Conservation (phyloP, 345 rosid species). For the Xanthoceras sorbifolium region DNA sequence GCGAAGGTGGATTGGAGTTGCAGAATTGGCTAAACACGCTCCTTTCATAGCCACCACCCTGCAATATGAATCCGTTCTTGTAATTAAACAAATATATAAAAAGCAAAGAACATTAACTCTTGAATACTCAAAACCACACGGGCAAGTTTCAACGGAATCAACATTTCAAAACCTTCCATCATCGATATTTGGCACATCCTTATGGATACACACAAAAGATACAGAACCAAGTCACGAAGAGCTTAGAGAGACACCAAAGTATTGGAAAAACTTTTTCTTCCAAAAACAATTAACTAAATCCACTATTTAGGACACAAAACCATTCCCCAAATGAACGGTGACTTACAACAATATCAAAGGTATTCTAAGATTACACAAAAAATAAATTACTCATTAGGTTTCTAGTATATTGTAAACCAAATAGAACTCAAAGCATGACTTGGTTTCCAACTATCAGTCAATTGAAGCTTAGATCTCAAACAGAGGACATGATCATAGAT, state of each 20-base stretch:
- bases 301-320: too few species aligned
- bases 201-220: neutral
- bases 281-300: too few species aligned
- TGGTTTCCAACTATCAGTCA: neutral
- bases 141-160: neutral
- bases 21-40: slow-evolving; percentile 30
- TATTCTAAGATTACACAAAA: neutral
- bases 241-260: neutral
- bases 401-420: neutral
- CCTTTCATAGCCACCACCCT: slow-evolving; percentile 53
- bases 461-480: slow-evolving; percentile 8
- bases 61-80: slow-evolving; percentile 18
- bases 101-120: neutral
- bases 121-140: neutral
- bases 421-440: neutral
- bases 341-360: too few species aligned
- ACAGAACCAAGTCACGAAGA: neutral
- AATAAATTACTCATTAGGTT: neutral
- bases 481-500: neutral
- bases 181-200: neutral
- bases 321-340: too few species aligned
- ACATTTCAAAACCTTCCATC: neutral
- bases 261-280: too few species aligned
- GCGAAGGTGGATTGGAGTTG: slow-evolving; percentile 39
- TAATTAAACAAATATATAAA: slow-evolving; percentile 7